Conservation (phyloP, 495 filamentous ascomycete species). For the Mytilinidion resinicola region DNA sequence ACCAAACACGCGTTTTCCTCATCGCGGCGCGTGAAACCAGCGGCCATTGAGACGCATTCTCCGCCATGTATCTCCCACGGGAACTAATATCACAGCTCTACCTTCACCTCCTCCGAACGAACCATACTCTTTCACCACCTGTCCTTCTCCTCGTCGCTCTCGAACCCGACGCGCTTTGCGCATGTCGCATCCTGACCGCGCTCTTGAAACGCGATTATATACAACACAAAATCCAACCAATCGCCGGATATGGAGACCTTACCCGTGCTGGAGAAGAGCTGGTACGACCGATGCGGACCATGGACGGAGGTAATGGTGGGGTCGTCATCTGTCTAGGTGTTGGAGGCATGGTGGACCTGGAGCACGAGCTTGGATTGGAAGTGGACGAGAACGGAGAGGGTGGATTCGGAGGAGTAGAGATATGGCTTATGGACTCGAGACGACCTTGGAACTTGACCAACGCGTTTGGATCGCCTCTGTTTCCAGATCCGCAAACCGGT, state of each 20-base stretch:
- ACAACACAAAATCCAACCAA: constrained; percentile 93
- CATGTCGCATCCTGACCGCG: constrained; percentile 84
- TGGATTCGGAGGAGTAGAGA: constrained; percentile 68
- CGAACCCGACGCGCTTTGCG: constrained; percentile 92
- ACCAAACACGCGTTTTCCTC: constrained; percentile 13
- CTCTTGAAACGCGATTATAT: constrained; percentile 95
- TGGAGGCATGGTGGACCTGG: constrained; percentile 82
- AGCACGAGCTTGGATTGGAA: constrained; percentile 61
- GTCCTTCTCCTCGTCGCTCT: constrained; percentile 90
- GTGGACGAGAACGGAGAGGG: constrained; percentile 46
- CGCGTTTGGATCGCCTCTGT: constrained; percentile 57
- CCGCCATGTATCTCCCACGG: constrained; percentile 87
- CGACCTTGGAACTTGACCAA: constrained; percentile 94
- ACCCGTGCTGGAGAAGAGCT: constrained; percentile 67
- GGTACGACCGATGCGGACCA: constrained; percentile 74
- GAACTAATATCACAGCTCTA: constrained; percentile 84
- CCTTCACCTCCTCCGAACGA: constrained; percentile 70
- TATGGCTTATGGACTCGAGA: constrained; percentile 88
- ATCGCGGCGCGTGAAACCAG: neutral
- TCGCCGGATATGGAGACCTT: constrained; percentile 88
- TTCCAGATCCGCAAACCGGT: constrained; percentile 7
- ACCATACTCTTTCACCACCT: constrained; percentile 77
- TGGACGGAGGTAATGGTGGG: constrained; percentile 72
- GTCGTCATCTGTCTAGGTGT: constrained; percentile 89
- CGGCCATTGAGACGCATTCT: neutral